Percentiles rank a stretch among this genome's conserved stretches.
Conservation (phyloP, 2,329 filamentous ascomycete genomes). For the Fonsecaea pugnacius region DNA sequence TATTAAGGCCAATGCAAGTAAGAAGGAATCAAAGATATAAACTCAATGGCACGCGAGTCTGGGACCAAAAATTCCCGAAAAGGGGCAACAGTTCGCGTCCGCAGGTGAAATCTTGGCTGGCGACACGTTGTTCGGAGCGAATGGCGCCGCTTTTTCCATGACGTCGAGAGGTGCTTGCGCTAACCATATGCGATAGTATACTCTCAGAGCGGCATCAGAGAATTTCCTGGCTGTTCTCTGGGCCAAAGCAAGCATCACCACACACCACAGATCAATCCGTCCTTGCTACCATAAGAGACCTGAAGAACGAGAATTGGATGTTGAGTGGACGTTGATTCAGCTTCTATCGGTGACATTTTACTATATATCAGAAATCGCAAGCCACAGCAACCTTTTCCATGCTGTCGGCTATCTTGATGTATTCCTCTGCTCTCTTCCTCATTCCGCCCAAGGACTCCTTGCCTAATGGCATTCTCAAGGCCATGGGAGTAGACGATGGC, state of each 20-base stretch:
- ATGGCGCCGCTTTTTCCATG: not conserved
- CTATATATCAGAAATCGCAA: slow-evolving; percentile 19
- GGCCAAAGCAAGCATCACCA: too few species aligned
- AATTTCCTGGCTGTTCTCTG: too few species aligned
- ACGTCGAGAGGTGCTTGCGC: not conserved
- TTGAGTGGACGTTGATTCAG: not conserved
- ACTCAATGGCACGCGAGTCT: slow-evolving; percentile 1
- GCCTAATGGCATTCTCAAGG: slow-evolving; percentile 45
- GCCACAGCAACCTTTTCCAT: slow-evolving; percentile 8
- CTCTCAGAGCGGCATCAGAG: too few species aligned
- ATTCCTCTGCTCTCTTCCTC: slow-evolving; percentile 22
- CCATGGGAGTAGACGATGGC: slow-evolving; percentile 39
- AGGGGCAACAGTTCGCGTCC: not conserved
- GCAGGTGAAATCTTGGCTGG: slow-evolving; percentile 3
- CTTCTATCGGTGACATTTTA: not conserved
- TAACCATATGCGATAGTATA: not conserved
- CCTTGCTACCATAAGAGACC: not conserved
- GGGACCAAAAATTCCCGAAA: not conserved
- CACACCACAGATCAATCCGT: not conserved
- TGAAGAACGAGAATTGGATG: not conserved
- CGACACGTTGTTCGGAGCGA: not conserved
- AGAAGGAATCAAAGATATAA: not conserved
- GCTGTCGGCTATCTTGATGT: slow-evolving; percentile 3
- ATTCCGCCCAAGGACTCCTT: slow-evolving; percentile 42
- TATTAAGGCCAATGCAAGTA: not conserved